Percentiles rank a stretch among this genome's conserved stretches.
Evolutionary conservation across 306 rosid species (phyloP).

Genomic region (Lablab purpureus): DNA sequence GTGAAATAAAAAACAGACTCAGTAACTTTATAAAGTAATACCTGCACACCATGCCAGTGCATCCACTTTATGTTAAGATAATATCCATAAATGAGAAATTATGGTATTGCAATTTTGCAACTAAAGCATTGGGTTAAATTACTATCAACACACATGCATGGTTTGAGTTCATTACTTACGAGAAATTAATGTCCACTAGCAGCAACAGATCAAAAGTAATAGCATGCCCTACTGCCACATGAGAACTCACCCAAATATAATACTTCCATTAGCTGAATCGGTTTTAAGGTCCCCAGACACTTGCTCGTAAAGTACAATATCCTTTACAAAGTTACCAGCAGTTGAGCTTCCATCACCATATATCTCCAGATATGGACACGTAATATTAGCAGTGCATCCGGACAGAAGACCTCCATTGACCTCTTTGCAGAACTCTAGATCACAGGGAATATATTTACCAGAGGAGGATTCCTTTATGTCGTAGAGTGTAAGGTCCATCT

Average conservation of each 20-base stretch:
- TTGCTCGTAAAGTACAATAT: conserved; percentile 72
- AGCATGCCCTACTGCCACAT: conserved; percentile 14
- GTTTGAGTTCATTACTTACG: conserved; percentile 1
- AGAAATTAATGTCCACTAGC: conserved; percentile 34
- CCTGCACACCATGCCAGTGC: background rate
- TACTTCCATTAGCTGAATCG: conserved; percentile 81
- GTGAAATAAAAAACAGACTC: background rate
- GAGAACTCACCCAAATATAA: conserved; percentile 84
- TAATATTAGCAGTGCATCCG: conserved; percentile 68
- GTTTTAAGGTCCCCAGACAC: conserved; percentile 94
- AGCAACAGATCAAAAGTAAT: conserved; percentile 17
- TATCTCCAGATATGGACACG: conserved; percentile 93
- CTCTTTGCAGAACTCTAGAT: conserved; percentile 80
- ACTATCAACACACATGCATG: background rate
- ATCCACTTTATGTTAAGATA: background rate
- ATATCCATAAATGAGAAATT: conserved; percentile 13
- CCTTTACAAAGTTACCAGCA: conserved; percentile 90
- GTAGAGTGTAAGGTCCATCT: conserved; percentile 88
- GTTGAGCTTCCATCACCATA: conserved; percentile 97
- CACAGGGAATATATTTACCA: conserved; percentile 77
- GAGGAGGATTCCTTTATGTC: conserved; percentile 72
- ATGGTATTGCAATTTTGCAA: conserved; percentile 24
- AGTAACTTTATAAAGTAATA: conserved; percentile 16
- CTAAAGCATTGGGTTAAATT: conserved; percentile 29
- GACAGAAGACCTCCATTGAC: conserved; percentile 68